phyloP scores from a whole-genome alignment of 257 asterid species.

The Nicotiana obtusifolia region DNA sequence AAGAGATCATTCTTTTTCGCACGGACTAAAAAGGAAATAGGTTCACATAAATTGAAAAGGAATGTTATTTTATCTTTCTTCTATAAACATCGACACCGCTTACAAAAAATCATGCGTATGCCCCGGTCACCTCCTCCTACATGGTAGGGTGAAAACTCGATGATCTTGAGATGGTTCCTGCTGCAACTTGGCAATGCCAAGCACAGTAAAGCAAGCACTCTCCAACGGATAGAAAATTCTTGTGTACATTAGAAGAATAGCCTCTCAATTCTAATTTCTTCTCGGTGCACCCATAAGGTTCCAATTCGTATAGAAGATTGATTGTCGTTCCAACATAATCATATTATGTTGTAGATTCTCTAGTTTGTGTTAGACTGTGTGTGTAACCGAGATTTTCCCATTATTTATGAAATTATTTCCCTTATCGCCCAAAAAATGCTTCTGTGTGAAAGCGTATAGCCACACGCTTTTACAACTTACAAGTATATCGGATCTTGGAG shows the following conservation, averaged over 20 bases:
- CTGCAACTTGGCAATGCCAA: background rate
- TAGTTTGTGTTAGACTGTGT: background rate
- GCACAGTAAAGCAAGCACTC: background rate
- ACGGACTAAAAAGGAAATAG: too few species aligned
- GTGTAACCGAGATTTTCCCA: background rate
- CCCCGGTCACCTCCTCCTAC: background rate
- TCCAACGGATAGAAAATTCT: background rate
- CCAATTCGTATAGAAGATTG: background rate
- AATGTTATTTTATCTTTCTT: too few species aligned
- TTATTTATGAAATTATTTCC: background rate
- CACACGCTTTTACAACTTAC: background rate
- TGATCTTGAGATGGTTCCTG: background rate
- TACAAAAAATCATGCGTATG: too few species aligned
- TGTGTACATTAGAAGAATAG: background rate
- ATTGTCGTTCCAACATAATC: background rate
- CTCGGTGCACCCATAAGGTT: background rate
- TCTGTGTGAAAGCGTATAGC: background rate
- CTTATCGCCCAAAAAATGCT: background rate
- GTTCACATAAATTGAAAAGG: too few species aligned
- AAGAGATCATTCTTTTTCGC: too few species aligned
- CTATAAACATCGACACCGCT: too few species aligned
- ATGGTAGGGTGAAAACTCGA: background rate
- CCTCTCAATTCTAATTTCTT: background rate
- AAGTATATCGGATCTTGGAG: background rate
- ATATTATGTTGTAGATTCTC: background rate